phyloP scores from a whole-genome alignment of 805 yeast genomes.

The Yamadazyma paraphyllophila region DNA sequence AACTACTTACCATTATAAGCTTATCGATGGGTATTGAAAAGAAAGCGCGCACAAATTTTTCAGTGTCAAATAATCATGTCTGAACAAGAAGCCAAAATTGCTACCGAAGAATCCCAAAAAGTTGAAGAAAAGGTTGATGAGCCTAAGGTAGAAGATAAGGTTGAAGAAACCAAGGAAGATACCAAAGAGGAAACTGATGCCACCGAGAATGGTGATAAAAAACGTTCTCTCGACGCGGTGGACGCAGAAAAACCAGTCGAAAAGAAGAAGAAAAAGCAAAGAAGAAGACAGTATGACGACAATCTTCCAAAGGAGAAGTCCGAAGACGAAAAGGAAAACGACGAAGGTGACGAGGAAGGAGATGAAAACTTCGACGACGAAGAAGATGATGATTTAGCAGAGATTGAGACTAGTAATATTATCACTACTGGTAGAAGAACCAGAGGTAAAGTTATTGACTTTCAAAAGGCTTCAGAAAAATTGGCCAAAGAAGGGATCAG shows the following conservation, averaged over 20 bases:
- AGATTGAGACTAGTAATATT: conserved; percentile 79
- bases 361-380: conserved; percentile 48
- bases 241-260: not conserved
- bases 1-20: conserved; percentile 4
- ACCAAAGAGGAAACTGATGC: not conserved
- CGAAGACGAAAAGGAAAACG: conserved; percentile 47
- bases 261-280: conserved; percentile 39
- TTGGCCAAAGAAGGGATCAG: conserved; percentile 49
- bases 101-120: not conserved
- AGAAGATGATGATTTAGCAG: conserved; percentile 70
- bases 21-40: not conserved
- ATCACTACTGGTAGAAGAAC: conserved; percentile 87
- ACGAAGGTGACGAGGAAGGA: conserved; percentile 43
- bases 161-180: conserved; percentile 1
- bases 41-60: conserved; percentile 3
- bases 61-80: conserved; percentile 3
- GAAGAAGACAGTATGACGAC: conserved; percentile 58
- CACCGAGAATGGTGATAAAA: not conserved
- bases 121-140: not conserved
- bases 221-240: conserved; percentile 1
- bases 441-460: conserved; percentile 85
- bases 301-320: conserved; percentile 49
- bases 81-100: conserved; percentile 5
- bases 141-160: not conserved
- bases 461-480: conserved; percentile 73